phyloP scores from a whole-genome alignment of 306 rosid genomes.

The Trifolium fragiferum region DNA sequence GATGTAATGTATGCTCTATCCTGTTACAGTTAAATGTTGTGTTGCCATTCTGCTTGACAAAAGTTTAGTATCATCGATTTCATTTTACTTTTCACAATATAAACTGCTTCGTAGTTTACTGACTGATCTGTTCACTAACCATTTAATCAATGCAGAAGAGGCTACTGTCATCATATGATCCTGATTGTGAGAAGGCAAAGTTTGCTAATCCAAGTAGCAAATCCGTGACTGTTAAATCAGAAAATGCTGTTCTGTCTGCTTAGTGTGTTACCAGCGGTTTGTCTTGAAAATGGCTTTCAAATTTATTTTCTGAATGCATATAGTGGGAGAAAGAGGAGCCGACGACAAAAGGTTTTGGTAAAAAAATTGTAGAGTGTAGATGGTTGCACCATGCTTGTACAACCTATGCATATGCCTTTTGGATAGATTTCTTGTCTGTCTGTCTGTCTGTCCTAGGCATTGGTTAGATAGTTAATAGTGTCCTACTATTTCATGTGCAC shows the following conservation, averaged over 20 bases:
- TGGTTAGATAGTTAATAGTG: conserved; percentile 10
- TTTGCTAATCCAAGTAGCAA: conserved; percentile 40
- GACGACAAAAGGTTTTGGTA: conserved; percentile 32
- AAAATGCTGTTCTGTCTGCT: conserved; percentile 64
- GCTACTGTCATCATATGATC: conserved; percentile 63
- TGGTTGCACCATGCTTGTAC: conserved; percentile 37
- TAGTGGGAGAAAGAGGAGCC: conserved; percentile 11
- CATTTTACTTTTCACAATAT: conserved; percentile 10
- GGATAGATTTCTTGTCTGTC: conserved; percentile 37
- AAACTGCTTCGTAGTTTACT: background rate
- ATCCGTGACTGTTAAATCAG: conserved; percentile 49
- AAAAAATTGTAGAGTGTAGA: conserved; percentile 31
- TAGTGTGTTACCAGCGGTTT: conserved; percentile 42
- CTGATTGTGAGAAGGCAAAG: conserved; percentile 50
- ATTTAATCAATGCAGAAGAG: conserved; percentile 56
- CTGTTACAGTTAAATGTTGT: conserved; percentile 8
- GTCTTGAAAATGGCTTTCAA: background rate
- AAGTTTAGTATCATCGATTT: background rate
- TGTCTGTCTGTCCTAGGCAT: conserved; percentile 35
- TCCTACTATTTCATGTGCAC: conserved; percentile 38
- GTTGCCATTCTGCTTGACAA: background rate
- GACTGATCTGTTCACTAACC: background rate
- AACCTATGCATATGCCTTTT: background rate
- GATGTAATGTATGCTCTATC: background rate
- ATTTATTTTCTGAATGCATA: conserved; percentile 28